These are phyloP conservation scores for Vanilla planifolia DNA, from an alignment of 106 monocot species.

Conservation along the genomic window DNA sequence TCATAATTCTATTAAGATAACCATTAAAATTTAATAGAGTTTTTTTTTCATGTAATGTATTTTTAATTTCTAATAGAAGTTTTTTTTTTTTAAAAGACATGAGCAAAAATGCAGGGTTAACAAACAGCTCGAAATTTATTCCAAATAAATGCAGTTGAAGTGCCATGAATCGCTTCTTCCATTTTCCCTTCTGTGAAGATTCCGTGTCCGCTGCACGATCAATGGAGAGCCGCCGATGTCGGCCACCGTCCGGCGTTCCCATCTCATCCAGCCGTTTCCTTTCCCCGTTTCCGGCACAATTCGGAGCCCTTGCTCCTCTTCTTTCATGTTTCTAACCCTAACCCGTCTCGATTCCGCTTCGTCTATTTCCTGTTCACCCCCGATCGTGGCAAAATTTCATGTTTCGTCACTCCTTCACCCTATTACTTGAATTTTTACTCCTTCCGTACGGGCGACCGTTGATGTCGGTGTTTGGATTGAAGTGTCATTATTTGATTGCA, in stretches of 20 bases:
- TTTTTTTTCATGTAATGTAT: too few relatives aligned
- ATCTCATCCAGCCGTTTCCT: background rate
- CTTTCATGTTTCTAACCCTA: slow-evolving; percentile 2
- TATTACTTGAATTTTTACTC: background rate
- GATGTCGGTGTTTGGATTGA: background rate
- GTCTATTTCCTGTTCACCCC: background rate
- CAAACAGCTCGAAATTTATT: too few relatives aligned
- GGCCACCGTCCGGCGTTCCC: background rate
- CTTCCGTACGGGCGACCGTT: background rate
- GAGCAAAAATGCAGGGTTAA: too few relatives aligned
- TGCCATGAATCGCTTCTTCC: too few relatives aligned
- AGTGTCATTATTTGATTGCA: background rate
- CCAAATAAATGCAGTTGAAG: too few relatives aligned
- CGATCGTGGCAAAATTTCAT: background rate
- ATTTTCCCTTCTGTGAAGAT: too few relatives aligned
- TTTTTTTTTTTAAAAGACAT: too few relatives aligned
- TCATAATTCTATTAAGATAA: too few relatives aligned
- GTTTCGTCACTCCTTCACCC: background rate
- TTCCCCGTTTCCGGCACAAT: background rate
- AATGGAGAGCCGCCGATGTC: too few relatives aligned
- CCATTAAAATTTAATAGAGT: too few relatives aligned
- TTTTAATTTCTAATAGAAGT: too few relatives aligned
- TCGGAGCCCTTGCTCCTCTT: background rate
- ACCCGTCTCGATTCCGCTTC: background rate
- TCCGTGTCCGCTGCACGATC: too few relatives aligned